A percentile compares a stretch with the other conserved stretches of the same genome.
These are phyloP conservation scores for Heliophila coronopifolia DNA, from an alignment of 441 rosid species.

Conservation along the genomic window DNA sequence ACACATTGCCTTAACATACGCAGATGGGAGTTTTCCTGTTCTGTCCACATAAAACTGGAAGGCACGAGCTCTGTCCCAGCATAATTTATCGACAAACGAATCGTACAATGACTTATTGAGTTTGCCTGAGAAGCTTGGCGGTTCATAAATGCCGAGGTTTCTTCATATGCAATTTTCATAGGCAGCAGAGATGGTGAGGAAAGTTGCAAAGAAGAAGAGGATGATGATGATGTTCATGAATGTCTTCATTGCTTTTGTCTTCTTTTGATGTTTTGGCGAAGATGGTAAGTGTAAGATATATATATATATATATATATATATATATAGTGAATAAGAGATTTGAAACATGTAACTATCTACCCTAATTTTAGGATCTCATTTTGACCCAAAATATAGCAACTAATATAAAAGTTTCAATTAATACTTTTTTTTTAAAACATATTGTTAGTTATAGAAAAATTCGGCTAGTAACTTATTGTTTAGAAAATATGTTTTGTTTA, in stretches of 20 bases:
- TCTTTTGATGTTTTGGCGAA: too few relatives aligned
- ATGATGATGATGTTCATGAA: not conserved
- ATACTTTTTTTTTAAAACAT: too few relatives aligned
- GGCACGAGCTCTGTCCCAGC: conserved; percentile 12
- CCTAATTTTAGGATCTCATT: too few relatives aligned
- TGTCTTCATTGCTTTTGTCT: not conserved
- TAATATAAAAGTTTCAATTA: too few relatives aligned
- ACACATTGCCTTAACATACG: conserved; percentile 19
- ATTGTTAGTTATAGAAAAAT: too few relatives aligned
- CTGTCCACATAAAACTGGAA: conserved; percentile 11
- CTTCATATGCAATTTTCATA: conserved; percentile 19
- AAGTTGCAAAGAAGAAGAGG: conserved; percentile 2
- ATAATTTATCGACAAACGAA: not conserved
- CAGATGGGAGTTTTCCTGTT: conserved; percentile 1
- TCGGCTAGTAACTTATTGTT: too few relatives aligned
- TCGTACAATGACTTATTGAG: not conserved
- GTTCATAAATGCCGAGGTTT: conserved; percentile 1
- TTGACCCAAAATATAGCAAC: too few relatives aligned
- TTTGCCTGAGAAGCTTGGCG: not conserved
- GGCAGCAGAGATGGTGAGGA: not conserved
- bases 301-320: too few relatives aligned
- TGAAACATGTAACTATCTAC: too few relatives aligned
- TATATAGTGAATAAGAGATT: too few relatives aligned
- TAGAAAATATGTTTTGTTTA: too few relatives aligned
- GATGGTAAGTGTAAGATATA: too few relatives aligned